Evolutionary conservation across 345 rosid genomes (phyloP).

Genomic region (Melaleuca quinquenervia): DNA sequence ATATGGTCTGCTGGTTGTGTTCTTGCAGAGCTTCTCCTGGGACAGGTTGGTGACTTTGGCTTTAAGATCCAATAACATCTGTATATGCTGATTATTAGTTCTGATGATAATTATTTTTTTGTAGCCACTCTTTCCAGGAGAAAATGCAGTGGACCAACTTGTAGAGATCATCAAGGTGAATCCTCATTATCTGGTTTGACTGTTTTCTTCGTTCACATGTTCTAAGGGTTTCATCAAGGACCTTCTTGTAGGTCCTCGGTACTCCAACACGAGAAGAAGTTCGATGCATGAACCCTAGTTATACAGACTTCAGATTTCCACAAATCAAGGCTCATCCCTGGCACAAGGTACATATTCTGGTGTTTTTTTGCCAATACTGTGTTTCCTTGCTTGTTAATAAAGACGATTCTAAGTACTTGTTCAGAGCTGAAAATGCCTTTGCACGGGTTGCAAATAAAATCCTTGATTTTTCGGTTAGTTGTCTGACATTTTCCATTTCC

Average conservation of each 20-base stretch:
- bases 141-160: slow-evolving; percentile 79
- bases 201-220: neutral
- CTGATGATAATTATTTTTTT: neutral
- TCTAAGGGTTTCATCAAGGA: neutral
- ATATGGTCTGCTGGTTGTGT: slow-evolving; percentile 96
- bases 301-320: slow-evolving; percentile 70
- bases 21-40: slow-evolving; percentile 78
- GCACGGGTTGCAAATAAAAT: neutral
- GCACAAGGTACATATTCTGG: slow-evolving; percentile 51
- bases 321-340: slow-evolving; percentile 82
- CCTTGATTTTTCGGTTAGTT: neutral
- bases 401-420: neutral
- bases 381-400: neutral
- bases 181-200: neutral
- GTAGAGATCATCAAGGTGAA: slow-evolving; percentile 78
- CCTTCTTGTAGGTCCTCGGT: slow-evolving; percentile 59
- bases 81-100: neutral
- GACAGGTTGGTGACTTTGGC: slow-evolving; percentile 38
- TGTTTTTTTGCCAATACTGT: neutral
- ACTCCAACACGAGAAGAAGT: slow-evolving; percentile 93
- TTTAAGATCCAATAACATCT: neutral
- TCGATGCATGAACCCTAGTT: slow-evolving; percentile 86
- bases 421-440: neutral
- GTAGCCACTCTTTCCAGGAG: slow-evolving; percentile 78
- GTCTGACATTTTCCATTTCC: neutral